Base-by-base conservation (phyloP, 352 stramenopile genomes). In the Phytophthora aleatoria region DNA sequence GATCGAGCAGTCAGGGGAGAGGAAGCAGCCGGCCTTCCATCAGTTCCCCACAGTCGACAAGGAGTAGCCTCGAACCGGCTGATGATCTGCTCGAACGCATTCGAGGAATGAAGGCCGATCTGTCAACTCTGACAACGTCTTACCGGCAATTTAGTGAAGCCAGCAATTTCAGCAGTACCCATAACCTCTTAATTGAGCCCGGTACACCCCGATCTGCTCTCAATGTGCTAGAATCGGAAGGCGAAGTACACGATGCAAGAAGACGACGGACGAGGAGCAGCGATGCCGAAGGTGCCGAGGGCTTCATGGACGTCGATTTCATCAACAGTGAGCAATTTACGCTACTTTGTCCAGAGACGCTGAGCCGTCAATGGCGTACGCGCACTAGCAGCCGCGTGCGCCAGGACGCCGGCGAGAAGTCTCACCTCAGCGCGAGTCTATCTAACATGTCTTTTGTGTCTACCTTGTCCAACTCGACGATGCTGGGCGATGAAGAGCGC, bases 311-410 rank as follows among this genome's bases (percentile, higher is more conserved):
- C 16, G 53, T 83, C 24, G 77, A 90, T 39, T 87, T 82, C 33
- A 79, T 87, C 59, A 75, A 81, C 50, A 79, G 64, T 56, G 76
- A 86, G 44, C 73, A 75, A 49, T 89, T 90, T 62, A 85, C 78
- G 8, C 36, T 90, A 45, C 63, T 90, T 9, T 81, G 77, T 20
- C 71, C 75, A 2, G 71, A 85, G 35, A 78, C 71, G 30, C 48
- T 90, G 11, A 61, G 26, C 31, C 77, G 63, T 42, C 50, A 53
- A 31, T 74, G 33, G 64, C 72, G 30, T 38, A 69, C 26, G 12
- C 67, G 54, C 20, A 72, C 57, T 5, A 68, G 52, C 47, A 68
- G 62, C 5, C 44, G 41, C 50, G 70, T 71, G 48, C 62, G 50
- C 5, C 79, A 88, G 38, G 79, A 85, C 2, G 69, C 79, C 1